Percentiles rank a stretch among this genome's conserved stretches.
Evolutionary conservation across 2,329 filamentous ascomycete genomes (phyloP).

Genomic region (Chlorencoelia australis): DNA sequence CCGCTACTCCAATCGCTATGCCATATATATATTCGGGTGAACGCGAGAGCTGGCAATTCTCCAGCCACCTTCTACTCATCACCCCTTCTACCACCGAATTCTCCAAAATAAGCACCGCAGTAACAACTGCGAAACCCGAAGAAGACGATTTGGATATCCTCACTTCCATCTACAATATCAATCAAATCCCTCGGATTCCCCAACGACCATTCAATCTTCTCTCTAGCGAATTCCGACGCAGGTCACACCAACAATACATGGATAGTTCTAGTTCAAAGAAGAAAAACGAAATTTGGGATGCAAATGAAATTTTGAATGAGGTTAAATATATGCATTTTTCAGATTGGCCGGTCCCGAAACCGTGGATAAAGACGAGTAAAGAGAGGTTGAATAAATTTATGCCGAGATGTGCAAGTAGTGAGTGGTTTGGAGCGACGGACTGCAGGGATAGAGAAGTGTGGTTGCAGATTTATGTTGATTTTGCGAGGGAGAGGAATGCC

Average conservation of each 20-base stretch:
- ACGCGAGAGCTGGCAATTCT: conserved; percentile 17
- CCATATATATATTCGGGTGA: conserved; percentile 21
- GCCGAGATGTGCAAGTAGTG: conserved; percentile 19
- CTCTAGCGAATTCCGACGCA: conserved; percentile 43
- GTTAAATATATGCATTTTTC: conserved; percentile 51
- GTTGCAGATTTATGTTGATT: conserved; percentile 21
- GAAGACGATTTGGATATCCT: conserved; percentile 27
- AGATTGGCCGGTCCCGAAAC: conserved; percentile 51
- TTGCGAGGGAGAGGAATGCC: conserved; percentile 15
- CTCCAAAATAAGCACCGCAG: conserved; percentile 12
- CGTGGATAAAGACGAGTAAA: conserved; percentile 33
- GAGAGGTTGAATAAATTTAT: conserved; percentile 23
- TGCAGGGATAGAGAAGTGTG: conserved; percentile 21
- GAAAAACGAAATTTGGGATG: conserved; percentile 41
- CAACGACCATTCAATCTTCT: conserved; percentile 46
- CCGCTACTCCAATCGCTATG: conserved; percentile 19
- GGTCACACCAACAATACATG: conserved; percentile 41
- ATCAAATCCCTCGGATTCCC: conserved; percentile 42
- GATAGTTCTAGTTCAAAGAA: too few species aligned
- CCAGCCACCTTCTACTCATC: conserved; percentile 19
- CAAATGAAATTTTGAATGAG: conserved; percentile 37
- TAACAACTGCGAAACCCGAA: conserved; percentile 10
- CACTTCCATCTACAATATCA: conserved; percentile 40
- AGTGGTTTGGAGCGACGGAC: conserved; percentile 23
- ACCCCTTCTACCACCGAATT: conserved; percentile 16